phyloP scores from a whole-genome alignment of 2,329 filamentous ascomycete genomes.

The Xylariomycetidae sp. region DNA sequence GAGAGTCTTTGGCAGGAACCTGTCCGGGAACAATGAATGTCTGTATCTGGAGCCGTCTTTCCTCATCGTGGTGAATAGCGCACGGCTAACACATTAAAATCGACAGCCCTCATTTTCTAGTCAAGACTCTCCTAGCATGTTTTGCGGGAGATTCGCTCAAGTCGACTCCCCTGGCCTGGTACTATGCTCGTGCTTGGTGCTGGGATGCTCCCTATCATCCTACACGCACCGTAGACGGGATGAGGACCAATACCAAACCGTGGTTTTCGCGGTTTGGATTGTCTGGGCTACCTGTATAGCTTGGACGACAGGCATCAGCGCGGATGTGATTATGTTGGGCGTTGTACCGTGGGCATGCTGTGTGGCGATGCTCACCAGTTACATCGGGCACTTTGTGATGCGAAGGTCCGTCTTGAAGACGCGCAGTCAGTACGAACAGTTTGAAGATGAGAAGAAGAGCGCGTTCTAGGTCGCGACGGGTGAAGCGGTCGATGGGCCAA shows the following conservation, averaged over 20 bases:
- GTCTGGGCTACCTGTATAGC: constrained; percentile 16
- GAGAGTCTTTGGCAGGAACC: constrained; percentile 8
- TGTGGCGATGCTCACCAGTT: constrained; percentile 21
- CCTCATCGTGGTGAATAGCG: no score
- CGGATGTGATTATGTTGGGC: constrained; percentile 17
- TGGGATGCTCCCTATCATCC: constrained; percentile 23
- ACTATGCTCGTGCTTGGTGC: constrained; percentile 18
- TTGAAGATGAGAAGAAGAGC: no score
- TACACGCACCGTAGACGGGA: constrained; percentile 18
- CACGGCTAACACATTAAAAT: no score
- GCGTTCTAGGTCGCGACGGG: no score
- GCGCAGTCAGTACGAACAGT: no score
- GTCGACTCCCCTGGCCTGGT: constrained; percentile 15
- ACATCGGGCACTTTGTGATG: constrained; percentile 11
- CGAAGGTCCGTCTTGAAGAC: no score
- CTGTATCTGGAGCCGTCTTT: no score
- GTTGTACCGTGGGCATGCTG: constrained; percentile 20
- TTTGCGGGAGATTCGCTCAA: no score
- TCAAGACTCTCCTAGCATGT: constrained; percentile 5
- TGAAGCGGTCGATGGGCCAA: no score
- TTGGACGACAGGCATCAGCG: constrained; percentile 12
- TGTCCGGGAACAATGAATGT: neutral
- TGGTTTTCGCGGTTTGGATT: constrained; percentile 17
- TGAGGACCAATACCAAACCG: constrained; percentile 17
- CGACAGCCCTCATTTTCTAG: constrained; percentile 4